These are phyloP conservation scores for Kurtzmaniella quercitrusa DNA, from an alignment of 1,139 yeast genomes.

Conservation along the genomic window DNA sequence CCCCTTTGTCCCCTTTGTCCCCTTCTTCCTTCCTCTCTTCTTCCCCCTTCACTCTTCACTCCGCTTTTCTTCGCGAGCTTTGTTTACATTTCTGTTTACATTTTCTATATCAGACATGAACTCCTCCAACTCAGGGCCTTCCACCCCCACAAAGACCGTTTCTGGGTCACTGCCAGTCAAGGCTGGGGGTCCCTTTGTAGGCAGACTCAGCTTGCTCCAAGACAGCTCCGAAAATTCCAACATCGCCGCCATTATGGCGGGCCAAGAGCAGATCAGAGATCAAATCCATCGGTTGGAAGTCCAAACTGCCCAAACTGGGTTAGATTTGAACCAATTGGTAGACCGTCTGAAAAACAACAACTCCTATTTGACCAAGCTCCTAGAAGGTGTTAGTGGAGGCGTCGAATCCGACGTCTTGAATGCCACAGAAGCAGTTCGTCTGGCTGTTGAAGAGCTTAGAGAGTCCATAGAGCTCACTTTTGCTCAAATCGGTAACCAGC, in stretches of 20 bases:
- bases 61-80: not conserved
- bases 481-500: not conserved
- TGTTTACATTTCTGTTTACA: not conserved
- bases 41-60: not conserved
- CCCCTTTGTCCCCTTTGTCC: not conserved
- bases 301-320: conserved; percentile 30
- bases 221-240: conserved; percentile 28
- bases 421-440: not conserved
- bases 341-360: conserved; percentile 42
- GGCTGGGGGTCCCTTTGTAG: conserved; percentile 13
- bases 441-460: not conserved
- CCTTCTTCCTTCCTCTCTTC: not conserved
- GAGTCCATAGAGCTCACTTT: conserved; percentile 1
- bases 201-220: conserved; percentile 25
- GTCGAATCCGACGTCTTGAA: not conserved
- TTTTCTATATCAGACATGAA: not conserved
- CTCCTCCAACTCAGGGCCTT: conserved; percentile 2
- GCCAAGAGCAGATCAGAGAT: conserved; percentile 25
- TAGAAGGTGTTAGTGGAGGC: conserved; percentile 12
- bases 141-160: conserved; percentile 13
- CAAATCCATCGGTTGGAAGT: conserved; percentile 29
- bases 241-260: conserved; percentile 22
- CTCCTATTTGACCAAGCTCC: conserved; percentile 31
- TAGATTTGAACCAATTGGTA: conserved; percentile 34
- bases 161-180: conserved; percentile 28